Percentiles rank a stretch among this genome's conserved stretches.
These are phyloP conservation scores for Pseudogymnoascus sp. DNA, from an alignment of 2,329 filamentous ascomycete species.

Conservation along the genomic window DNA sequence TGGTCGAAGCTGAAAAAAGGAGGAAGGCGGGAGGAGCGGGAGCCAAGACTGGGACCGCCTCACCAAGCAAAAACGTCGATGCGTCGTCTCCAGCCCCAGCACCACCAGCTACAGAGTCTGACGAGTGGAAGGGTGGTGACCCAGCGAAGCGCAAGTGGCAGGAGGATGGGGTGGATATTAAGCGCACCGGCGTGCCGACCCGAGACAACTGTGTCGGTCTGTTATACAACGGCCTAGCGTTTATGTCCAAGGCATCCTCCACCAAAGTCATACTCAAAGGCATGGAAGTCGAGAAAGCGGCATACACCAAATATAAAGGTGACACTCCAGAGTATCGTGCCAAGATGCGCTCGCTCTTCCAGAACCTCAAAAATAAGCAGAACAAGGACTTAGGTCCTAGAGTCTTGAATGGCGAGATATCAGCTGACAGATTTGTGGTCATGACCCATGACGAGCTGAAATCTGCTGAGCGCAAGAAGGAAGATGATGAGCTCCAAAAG, in stretches of 20 bases:
- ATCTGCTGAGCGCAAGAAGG: slow-evolving; percentile 68
- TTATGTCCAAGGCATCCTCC: slow-evolving; percentile 60
- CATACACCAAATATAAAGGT: slow-evolving; percentile 59
- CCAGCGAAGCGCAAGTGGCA: slow-evolving; percentile 75
- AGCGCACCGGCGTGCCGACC: slow-evolving; percentile 62
- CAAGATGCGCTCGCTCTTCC: slow-evolving; percentile 87
- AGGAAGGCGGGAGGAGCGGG: slow-evolving; percentile 29
- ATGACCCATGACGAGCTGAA: slow-evolving; percentile 92
- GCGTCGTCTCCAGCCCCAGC: slow-evolving; percentile 29
- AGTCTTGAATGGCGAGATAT: slow-evolving; percentile 67
- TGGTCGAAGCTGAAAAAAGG: slow-evolving; percentile 58
- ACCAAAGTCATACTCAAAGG: slow-evolving; percentile 64
- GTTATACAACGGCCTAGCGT: slow-evolving; percentile 83
- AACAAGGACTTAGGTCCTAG: slow-evolving; percentile 69
- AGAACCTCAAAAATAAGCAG: slow-evolving; percentile 88
- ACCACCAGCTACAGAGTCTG: slow-evolving; percentile 29
- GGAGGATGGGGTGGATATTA: slow-evolving; percentile 69
- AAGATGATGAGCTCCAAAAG: slow-evolving; percentile 68
- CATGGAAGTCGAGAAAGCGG: slow-evolving; percentile 76
- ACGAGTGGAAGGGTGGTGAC: slow-evolving; percentile 44
- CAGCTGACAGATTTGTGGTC: slow-evolving; percentile 63
- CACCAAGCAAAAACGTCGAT: slow-evolving; percentile 34
- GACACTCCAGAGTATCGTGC: slow-evolving; percentile 69
- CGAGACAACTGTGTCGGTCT: slow-evolving; percentile 84
- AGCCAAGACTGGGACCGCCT: slow-evolving; percentile 39